These are phyloP conservation scores for Fusarium scirpi DNA, from an alignment of 2,329 filamentous ascomycete genomes.

Conservation along the genomic window DNA sequence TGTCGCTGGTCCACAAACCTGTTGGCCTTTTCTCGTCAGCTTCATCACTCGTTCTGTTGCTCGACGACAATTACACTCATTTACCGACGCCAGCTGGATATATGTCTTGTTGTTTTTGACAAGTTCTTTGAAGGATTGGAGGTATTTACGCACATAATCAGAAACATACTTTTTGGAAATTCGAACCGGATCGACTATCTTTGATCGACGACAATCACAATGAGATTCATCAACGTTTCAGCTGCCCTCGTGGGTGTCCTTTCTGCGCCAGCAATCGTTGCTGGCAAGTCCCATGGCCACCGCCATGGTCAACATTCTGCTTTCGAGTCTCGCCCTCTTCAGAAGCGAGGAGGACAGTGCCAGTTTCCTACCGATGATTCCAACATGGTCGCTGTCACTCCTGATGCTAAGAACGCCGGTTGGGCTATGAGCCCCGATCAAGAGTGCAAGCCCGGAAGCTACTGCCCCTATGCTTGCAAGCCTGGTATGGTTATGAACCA, in stretches of 20 bases:
- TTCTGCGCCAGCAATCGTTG: conserved; percentile 55
- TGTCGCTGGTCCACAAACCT: conserved; percentile 41
- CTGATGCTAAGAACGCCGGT: conserved; percentile 72
- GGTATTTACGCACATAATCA: conserved; percentile 30
- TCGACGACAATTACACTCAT: conserved; percentile 43
- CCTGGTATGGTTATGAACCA: conserved; percentile 81
- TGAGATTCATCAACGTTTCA: conserved; percentile 66
- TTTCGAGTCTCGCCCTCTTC: conserved; percentile 48
- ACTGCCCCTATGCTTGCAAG: conserved; percentile 83
- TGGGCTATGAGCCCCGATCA: conserved; percentile 86
- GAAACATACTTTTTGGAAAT: conserved; percentile 38
- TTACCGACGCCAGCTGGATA: conserved; percentile 25
- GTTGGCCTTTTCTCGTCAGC: conserved; percentile 32
- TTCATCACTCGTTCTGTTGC: conserved; percentile 45
- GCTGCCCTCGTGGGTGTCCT: conserved; percentile 63
- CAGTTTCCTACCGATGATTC: conserved; percentile 71
- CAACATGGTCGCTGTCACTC: conserved; percentile 76
- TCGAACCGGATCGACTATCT: conserved; percentile 35
- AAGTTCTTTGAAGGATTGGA: conserved; percentile 34
- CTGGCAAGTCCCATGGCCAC: conserved; percentile 50
- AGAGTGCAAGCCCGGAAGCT: conserved; percentile 73
- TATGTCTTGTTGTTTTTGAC: conserved; percentile 38
- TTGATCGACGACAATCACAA: conserved; percentile 51
- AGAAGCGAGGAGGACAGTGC: conserved; percentile 70
- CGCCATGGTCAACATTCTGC: conserved; percentile 52